phyloP scores from a whole-genome alignment of 1,284 basidiomycete species.

The Phaffia rhodozyma region DNA sequence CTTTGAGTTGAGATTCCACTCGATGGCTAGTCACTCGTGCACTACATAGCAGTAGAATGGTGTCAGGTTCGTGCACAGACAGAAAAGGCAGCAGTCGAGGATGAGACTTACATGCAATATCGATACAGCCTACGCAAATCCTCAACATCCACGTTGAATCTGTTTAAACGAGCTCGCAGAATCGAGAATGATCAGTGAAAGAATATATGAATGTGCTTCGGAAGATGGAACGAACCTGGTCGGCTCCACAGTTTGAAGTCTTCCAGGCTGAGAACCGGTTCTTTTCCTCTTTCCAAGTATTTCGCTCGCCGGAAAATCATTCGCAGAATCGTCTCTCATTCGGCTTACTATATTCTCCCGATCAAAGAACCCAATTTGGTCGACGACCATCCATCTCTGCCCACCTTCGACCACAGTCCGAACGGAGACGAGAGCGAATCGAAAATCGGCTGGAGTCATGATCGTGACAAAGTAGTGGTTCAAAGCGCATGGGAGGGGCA shows the following conservation, averaged over 20 bases:
- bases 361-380: constrained; percentile 25
- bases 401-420: neutral
- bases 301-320: constrained; percentile 21
- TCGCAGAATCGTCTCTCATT: constrained; percentile 26
- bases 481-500: constrained; percentile 27
- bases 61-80: constrained; percentile 48
- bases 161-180: constrained; percentile 8
- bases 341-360: constrained; percentile 26
- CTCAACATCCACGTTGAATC: constrained; percentile 27
- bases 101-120: constrained; percentile 29
- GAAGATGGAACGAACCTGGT: neutral
- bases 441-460: constrained; percentile 23
- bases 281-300: constrained; percentile 14
- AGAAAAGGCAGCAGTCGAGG: neutral
- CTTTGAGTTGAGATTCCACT: constrained; percentile 75
- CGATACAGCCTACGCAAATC: constrained; percentile 30
- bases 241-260: neutral
- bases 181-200: neutral
- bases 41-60: constrained; percentile 35
- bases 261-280: neutral
- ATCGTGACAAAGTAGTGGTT: constrained; percentile 30
- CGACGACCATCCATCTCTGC: neutral
- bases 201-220: neutral
- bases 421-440: constrained; percentile 27
- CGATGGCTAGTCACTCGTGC: constrained; percentile 81